Conservation (phyloP, 2,329 filamentous ascomycete genomes). For the Aspergillus ruber region DNA sequence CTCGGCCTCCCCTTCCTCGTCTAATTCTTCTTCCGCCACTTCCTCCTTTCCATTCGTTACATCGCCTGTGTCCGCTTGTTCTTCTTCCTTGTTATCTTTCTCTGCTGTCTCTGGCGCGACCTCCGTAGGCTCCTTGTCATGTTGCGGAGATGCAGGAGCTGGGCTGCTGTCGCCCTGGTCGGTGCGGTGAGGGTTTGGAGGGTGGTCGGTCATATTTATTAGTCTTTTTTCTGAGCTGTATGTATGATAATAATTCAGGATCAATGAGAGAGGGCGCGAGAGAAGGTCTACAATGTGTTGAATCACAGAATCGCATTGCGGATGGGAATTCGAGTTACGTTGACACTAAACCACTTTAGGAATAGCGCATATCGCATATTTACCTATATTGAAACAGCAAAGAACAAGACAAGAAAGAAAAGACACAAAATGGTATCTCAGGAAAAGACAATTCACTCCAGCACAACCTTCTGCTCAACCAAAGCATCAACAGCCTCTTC, state of each 20-base stretch:
- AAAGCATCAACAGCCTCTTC: conserved; percentile 15
- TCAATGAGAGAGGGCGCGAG: not conserved
- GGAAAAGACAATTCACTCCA: not conserved
- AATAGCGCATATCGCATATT: not conserved
- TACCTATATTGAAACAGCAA: not conserved
- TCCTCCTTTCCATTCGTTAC: conserved; percentile 5
- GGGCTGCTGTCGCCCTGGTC: conserved; percentile 6
- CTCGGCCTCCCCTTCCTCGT: conserved; percentile 36
- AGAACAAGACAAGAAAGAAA: not conserved
- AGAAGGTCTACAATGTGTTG: not conserved
- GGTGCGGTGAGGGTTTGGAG: not conserved
- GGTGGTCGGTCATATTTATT: conserved; percentile 10
- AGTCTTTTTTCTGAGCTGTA: conserved; percentile 1
- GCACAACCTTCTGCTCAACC: not conserved
- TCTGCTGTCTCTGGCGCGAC: conserved; percentile 33
- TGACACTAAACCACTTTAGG: not conserved
- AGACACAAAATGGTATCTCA: not conserved
- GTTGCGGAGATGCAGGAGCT: not conserved
- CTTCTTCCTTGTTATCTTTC: conserved; percentile 34
- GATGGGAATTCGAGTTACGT: not conserved
- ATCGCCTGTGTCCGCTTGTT: conserved; percentile 1
- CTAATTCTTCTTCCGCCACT: conserved; percentile 22
- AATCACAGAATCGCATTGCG: not conserved
- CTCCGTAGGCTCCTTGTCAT: not conserved
- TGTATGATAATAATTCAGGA: not conserved